Evolutionary conservation across 179 eudicot species (phyloP), one percentile per base, ranked within the genome.

Genomic region (Beta macrorhiza): DNA sequence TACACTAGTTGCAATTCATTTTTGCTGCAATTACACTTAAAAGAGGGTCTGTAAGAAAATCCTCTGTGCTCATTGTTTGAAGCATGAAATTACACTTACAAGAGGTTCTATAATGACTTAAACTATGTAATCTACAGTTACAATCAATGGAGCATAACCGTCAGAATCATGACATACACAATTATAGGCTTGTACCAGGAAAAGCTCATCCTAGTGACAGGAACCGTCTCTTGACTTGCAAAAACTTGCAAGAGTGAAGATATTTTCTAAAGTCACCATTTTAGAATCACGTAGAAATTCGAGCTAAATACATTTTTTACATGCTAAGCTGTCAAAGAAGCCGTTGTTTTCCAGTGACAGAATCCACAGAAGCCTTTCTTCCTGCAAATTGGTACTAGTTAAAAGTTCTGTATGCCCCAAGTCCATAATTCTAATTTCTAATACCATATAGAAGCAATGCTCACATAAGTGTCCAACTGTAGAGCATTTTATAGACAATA

Each of bases 271-370:
- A 13, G 17, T 20, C 0, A 61, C 29, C 55, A 73, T 14, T 59
- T 58, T 72, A 70, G 58, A 65, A 57, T 49, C 9, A 51, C 25
- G 20, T 56, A 19, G 52, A 25, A 13, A 25, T 49, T 20, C 32
- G n/a, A 57, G 62, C 61, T 47, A 16, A 0, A 7, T 17, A 52
- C 6, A 29, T 0, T 12, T 20, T 75, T 57, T 25, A 25, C n/a
- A n/a, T 16, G 45, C 20, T 15, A 15, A 25, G 52, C 69, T 20
- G 55, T 92, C 84, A 95, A 84, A 93, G 98, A 67, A 95, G 89
- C 64, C 95, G 92, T 68, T 84, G 88, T 86, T 90, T 91, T 73
- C 97, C 97, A 0, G 97, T 91, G 72, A 95, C 89, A 17, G 95
- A 93, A 87, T 95, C 98, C 72, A 95, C 84, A 59, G 85, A 82